Evolutionary conservation across 2,329 filamentous ascomycete species (phyloP), one percentile per base, ranked within the genome.

Genomic region (Rhynchosporium secalis): DNA sequence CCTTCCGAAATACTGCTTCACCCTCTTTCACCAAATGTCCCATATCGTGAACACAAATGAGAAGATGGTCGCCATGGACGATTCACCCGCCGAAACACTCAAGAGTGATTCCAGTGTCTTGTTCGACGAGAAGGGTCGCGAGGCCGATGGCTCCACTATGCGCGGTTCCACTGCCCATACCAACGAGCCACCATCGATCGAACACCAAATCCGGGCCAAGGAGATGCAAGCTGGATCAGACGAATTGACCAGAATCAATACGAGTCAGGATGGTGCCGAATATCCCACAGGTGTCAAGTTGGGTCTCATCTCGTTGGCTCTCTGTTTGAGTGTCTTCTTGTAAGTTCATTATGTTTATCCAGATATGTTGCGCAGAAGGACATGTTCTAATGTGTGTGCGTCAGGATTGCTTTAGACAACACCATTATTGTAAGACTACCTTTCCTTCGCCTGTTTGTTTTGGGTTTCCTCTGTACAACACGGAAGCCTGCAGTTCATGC

Each of bases 221-320:
- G 49, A 26, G 33, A 38, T 15, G 62, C 62, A 12, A 61, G 64
- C 33, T 13, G 43, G 46, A 9, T 56, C 61, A 13, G 61, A 51
- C 1, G 70, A 70, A 10, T 56, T 73, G 51, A 61, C 62, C 0
- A 69, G 60, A 29, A 65, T 73, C 49, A 70, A 68, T 58, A 72
- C 70, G 1, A 71, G 67, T 60, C 69, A 66, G n/a, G 70, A 72
- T 15, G 68, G 68, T 4, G 55, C 67, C 1, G 71, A 71, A 56
- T 73, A 73, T 63, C 72, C 72, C 7, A 71, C 69, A 33, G 72
- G 72, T 15, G 36, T 69, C 6, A 72, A 69, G 31, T 54, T 73
- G 45, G 62, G 48, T 28, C 58, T 72, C 6, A 72, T 72, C 26
- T 65, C 67, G 4, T 48, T 71, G 7, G 71, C 72, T 1, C 65